These are phyloP conservation scores for Eremochloa ophiuroides DNA, from an alignment of 176 grass and related monocot genomes.

Conservation along the genomic window DNA sequence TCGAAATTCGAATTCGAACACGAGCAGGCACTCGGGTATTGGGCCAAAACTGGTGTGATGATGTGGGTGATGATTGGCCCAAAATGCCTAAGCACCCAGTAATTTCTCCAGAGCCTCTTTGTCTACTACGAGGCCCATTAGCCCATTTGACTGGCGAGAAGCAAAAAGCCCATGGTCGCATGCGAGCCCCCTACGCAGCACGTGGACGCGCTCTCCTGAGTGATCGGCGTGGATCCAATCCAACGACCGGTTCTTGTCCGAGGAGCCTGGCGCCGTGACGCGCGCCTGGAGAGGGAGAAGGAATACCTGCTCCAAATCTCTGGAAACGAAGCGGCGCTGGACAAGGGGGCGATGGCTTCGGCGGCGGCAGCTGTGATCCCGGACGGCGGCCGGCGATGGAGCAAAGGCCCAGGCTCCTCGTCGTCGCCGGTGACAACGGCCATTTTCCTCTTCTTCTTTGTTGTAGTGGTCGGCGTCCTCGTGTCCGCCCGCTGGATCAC, in stretches of 20 bases:
- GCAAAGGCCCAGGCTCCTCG: conserved; percentile 1
- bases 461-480: conserved; percentile 52
- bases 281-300: neutral
- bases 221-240: neutral
- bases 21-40: too few relatives aligned
- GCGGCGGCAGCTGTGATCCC: neutral
- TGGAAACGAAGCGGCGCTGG: neutral
- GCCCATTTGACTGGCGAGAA: too few relatives aligned
- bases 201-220: conserved; percentile 16
- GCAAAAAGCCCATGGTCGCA: too few relatives aligned
- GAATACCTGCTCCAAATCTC: neutral
- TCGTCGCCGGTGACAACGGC: conserved; percentile 39
- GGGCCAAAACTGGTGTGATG: too few relatives aligned
- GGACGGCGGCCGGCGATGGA: conserved; percentile 34
- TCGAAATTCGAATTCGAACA: too few relatives aligned
- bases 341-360: conserved; percentile 24
- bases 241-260: neutral
- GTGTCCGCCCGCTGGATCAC: conserved; percentile 51
- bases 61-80: too few relatives aligned
- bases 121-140: too few relatives aligned
- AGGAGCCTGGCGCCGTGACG: neutral
- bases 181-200: neutral
- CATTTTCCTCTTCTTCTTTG: conserved; percentile 54
- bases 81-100: too few relatives aligned
- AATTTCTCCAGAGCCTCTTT: too few relatives aligned